Conservation (phyloP, 345 rosid genomes). For the Pseudoturritis turrita region DNA sequence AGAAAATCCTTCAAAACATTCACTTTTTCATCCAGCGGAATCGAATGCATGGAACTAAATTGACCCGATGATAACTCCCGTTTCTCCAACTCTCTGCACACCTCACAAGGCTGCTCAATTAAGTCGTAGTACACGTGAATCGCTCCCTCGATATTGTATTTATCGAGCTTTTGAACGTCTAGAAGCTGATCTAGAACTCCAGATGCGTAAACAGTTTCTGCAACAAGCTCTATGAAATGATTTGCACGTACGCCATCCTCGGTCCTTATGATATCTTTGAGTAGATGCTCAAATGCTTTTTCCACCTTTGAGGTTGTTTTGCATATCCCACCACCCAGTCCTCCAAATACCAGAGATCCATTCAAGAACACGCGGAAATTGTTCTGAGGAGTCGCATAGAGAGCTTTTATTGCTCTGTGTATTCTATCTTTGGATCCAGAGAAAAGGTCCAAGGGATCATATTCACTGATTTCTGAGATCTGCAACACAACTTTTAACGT, state of each 20-base stretch:
- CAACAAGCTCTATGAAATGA: slow-evolving; percentile 66
- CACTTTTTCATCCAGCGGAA: slow-evolving; percentile 60
- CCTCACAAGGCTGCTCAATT: slow-evolving; percentile 55
- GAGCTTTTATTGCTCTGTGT: slow-evolving; percentile 62
- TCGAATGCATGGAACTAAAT: slow-evolving; percentile 52
- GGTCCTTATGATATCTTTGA: slow-evolving; percentile 50
- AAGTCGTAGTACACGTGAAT: slow-evolving; percentile 82
- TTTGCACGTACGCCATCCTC: slow-evolving; percentile 47
- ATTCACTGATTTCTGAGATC: slow-evolving; percentile 69
- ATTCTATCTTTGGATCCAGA: slow-evolving; percentile 80
- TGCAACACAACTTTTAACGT: slow-evolving; percentile 5
- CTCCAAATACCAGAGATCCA: slow-evolving; percentile 78
- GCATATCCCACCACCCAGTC: slow-evolving; percentile 54
- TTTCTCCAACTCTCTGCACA: slow-evolving; percentile 47
- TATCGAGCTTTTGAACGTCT: slow-evolving; percentile 71
- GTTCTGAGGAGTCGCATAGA: slow-evolving; percentile 73
- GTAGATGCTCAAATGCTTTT: slow-evolving; percentile 55
- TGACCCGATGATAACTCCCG: slow-evolving; percentile 3
- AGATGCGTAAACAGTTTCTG: slow-evolving; percentile 52
- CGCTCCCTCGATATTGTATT: slow-evolving; percentile 74
- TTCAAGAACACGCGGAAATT: slow-evolving; percentile 85
- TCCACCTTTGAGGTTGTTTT: slow-evolving; percentile 40
- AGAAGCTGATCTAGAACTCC: slow-evolving; percentile 68
- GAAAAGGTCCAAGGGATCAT: slow-evolving; percentile 82
- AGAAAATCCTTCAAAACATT: slow-evolving; percentile 67